Base-by-base conservation (phyloP, 768 basidiomycete species). In the Boletus coccyginus region DNA sequence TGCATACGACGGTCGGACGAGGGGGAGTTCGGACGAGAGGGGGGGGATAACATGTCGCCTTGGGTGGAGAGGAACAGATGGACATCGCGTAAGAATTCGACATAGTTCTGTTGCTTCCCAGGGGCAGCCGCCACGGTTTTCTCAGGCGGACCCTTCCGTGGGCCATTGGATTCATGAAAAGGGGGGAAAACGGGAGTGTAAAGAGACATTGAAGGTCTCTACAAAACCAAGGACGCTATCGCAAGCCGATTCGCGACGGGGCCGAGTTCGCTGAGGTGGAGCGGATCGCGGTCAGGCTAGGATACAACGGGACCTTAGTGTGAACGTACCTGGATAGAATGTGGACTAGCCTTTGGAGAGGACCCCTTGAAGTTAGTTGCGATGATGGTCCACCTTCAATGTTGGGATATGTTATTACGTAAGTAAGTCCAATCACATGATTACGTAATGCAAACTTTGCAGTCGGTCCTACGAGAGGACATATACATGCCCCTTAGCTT, bases 21-120 rank as follows among this genome's bases (percentile, higher is more conserved):
- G 5, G 75, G 75, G 2, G 75, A 72, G 29, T 53, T 60, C 0
- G 75, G 70, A 16, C 73, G 66, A 13, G 75, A 76, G 12, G 73
- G 64, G 9, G 74, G 69, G 7, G 68, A 73, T 16, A 76, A 58
- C 32, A 69, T 45, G 45, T 75, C 71, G 56, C 32, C 59, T 46
- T 71, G 66, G 6, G 70, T 68, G 40, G 71, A 66, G 19, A 72
- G 69, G 39, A 71, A 70, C 10, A 71, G 55, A 27, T 71, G 70
- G 31, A 72, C 27, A n/a, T 73, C 66, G 48, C 70, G 70, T 17
- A 71, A 44, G 40, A 62, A 44, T 16, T 73, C 70, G 32, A 58
- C 45, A 39, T 71, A 66, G 43, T 36, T 57, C 45, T 59, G 61
- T 45, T 62, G 65, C 29, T 36, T 60, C 32, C 41, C 53, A 35